Percentiles rank a stretch among this genome's conserved stretches.
phyloP scores from a whole-genome alignment of 164 flowering plant species.

The Annona cherimola region DNA sequence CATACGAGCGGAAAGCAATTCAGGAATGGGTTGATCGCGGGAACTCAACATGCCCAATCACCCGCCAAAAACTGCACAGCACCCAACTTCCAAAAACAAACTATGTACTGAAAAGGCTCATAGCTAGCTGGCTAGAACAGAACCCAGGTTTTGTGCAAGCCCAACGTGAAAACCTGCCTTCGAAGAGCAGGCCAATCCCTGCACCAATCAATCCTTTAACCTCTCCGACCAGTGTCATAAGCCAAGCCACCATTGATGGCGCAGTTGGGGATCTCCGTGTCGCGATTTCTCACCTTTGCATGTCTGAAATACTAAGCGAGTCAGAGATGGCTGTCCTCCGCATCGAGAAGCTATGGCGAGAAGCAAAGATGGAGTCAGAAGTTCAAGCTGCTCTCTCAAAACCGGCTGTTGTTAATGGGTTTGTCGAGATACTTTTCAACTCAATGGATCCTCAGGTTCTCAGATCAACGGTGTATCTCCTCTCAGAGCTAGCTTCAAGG shows the following conservation, averaged over 20 bases:
- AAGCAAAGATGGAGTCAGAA: constrained; percentile 34
- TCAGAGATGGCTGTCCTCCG: constrained; percentile 61
- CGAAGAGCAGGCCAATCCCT: constrained; percentile 11
- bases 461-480: constrained; percentile 48
- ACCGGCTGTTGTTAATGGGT: constrained; percentile 62
- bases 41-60: constrained; percentile 71
- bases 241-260: constrained; percentile 47
- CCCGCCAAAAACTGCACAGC: constrained; percentile 61
- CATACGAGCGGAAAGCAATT: constrained; percentile 74
- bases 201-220: constrained; percentile 28
- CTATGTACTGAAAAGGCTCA: constrained; percentile 72
- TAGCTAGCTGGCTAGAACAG: constrained; percentile 71
- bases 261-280: constrained; percentile 38
- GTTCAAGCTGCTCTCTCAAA: constrained; percentile 45
- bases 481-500: constrained; percentile 63
- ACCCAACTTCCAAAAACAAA: constrained; percentile 72
- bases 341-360: constrained; percentile 52
- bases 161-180: constrained; percentile 18
- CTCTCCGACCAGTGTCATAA: constrained; percentile 64
- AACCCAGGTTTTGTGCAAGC: constrained; percentile 24
- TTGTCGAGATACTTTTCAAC: constrained; percentile 69
- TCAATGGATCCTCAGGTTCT: constrained; percentile 54
- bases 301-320: constrained; percentile 49
- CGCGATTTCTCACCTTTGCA: constrained; percentile 52
- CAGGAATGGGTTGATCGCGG: constrained; percentile 85